Evolutionary conservation across 345 rosid species (phyloP).

Genomic region (Murraya koenigii): DNA sequence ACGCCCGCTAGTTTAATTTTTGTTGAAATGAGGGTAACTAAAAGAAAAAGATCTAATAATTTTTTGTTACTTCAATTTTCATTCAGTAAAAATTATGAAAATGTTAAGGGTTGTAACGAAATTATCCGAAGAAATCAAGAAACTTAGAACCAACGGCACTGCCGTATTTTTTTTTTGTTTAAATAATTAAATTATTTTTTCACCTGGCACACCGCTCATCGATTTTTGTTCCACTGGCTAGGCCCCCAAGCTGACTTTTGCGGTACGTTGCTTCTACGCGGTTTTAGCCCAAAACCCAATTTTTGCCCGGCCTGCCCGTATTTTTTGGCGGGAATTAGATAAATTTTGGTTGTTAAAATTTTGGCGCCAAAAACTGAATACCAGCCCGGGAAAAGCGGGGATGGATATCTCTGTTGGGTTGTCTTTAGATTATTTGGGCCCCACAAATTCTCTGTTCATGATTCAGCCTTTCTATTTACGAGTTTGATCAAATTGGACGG

Average conservation of each 20-base stretch:
- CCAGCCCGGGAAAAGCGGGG: slow-evolving; percentile 29
- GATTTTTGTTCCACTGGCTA: slow-evolving; percentile 19
- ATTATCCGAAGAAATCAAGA: neutral
- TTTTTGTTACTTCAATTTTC: too few relatives aligned
- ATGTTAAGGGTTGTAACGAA: neutral
- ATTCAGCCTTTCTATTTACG: neutral
- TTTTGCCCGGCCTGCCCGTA: slow-evolving; percentile 30
- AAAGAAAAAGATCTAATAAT: neutral
- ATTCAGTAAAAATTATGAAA: too few relatives aligned
- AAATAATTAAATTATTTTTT: too few relatives aligned
- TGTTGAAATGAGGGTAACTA: too few relatives aligned
- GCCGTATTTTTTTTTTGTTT: too few relatives aligned
- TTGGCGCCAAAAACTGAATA: slow-evolving; percentile 25
- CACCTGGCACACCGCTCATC: slow-evolving; percentile 19
- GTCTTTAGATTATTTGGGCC: neutral
- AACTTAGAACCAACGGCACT: too few relatives aligned
- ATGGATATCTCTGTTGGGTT: neutral
- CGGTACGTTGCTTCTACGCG: slow-evolving; percentile 9
- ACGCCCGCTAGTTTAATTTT: too few relatives aligned
- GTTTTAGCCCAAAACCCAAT: slow-evolving; percentile 16
- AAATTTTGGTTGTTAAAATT: neutral
- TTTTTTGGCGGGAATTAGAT: slow-evolving; percentile 34
- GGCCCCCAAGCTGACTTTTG: slow-evolving; percentile 23
- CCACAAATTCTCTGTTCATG: neutral
- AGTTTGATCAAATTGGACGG: neutral